These are phyloP conservation scores for Beauveria australis DNA, from an alignment of 2,329 filamentous ascomycete genomes.

Conservation along the genomic window DNA sequence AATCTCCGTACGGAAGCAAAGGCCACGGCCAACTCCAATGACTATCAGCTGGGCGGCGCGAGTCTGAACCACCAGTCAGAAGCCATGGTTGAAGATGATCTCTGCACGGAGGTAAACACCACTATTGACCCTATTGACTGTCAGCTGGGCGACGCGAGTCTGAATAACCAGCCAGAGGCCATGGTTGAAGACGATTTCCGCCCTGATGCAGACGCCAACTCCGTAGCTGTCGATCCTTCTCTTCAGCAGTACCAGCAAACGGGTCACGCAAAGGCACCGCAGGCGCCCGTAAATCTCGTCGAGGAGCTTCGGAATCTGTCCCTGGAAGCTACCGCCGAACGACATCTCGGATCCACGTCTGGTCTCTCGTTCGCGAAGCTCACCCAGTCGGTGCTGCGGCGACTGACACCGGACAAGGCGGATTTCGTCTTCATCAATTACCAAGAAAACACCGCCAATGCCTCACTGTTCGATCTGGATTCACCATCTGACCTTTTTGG, in stretches of 20 bases:
- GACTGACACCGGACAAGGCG: conserved; percentile 23
- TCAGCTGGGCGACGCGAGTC: no score
- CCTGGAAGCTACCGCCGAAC: conserved; percentile 34
- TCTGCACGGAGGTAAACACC: no score
- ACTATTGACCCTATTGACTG: no score
- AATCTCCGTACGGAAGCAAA: no score
- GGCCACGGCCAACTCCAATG: no score
- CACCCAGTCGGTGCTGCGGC: conserved; percentile 30
- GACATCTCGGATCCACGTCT: conserved; percentile 35
- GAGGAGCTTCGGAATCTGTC: conserved; percentile 30
- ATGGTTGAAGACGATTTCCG: no score
- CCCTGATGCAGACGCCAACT: no score
- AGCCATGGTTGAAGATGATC: no score
- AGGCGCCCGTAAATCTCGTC: conserved; percentile 17
- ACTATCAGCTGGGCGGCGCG: no score
- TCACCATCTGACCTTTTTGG: background rate
- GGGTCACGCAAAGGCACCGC: background rate
- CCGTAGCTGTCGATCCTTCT: no score
- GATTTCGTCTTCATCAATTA: conserved; percentile 31
- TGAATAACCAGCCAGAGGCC: no score
- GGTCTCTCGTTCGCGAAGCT: conserved; percentile 36
- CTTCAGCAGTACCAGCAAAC: background rate
- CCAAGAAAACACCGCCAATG: conserved; percentile 11
- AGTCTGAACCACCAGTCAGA: no score
- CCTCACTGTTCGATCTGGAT: conserved; percentile 8